Conservation (phyloP, 1,139 yeast genomes). For the Diutina pseudorugosa region DNA sequence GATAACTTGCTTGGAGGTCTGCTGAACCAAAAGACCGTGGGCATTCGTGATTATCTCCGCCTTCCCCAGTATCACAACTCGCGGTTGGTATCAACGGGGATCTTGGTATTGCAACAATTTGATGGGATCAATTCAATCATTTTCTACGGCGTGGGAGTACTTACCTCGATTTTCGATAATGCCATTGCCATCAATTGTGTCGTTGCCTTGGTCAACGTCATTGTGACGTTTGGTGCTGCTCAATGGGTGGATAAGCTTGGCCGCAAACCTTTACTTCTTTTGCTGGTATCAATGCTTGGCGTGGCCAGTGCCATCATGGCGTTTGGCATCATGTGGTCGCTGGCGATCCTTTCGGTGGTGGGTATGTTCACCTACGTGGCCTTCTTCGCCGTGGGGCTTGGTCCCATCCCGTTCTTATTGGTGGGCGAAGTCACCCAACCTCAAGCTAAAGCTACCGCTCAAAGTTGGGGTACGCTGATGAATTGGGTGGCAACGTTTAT, state of each 20-base stretch:
- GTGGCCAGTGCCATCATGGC: conserved; percentile 44
- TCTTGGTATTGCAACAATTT: conserved; percentile 81
- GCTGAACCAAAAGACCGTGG: conserved; percentile 10
- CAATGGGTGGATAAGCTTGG: conserved; percentile 59
- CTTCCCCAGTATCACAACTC: conserved; percentile 44
- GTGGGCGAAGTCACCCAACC: conserved; percentile 83
- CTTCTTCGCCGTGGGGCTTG: conserved; percentile 82
- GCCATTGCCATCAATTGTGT: conserved; percentile 63
- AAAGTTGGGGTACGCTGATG: conserved; percentile 81
- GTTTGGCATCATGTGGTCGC: conserved; percentile 42
- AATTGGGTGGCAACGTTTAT: conserved; percentile 86
- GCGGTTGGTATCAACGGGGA: conserved; percentile 53
- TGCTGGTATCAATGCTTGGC: conserved; percentile 64
- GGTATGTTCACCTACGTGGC: conserved; percentile 68
- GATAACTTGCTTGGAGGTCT: conserved; percentile 5
- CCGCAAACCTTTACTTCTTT: conserved; percentile 55
- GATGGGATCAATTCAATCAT: conserved; percentile 88
- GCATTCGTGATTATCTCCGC: conserved; percentile 33
- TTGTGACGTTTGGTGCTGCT: conserved; percentile 63
- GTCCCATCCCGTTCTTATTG: conserved; percentile 86
- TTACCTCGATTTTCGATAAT: conserved; percentile 46
- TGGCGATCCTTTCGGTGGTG: conserved; percentile 42
- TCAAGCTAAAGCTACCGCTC: conserved; percentile 75
- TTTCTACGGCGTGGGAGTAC: conserved; percentile 81
- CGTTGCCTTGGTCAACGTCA: conserved; percentile 61